Evolutionary conservation across 768 basidiomycete genomes (phyloP).

Genomic region (Tylopilus sp.): DNA sequence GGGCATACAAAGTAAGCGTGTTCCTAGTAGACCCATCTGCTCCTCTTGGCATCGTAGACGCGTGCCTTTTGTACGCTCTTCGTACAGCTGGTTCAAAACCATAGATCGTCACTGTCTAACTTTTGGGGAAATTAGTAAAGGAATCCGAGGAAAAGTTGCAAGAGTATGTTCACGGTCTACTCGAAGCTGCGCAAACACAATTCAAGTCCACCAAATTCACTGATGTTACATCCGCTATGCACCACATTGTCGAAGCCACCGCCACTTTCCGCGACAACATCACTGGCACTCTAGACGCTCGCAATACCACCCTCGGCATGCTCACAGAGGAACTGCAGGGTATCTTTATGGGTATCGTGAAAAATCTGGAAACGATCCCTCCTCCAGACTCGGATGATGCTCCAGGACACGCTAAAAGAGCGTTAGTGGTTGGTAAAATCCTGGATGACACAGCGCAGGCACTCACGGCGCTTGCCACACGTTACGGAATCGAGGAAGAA

Average conservation of each 20-base stretch:
- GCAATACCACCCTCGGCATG: background rate
- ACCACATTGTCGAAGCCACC: constrained; percentile 11
- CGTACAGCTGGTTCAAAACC: no score
- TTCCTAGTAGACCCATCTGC: no score
- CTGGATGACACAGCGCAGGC: constrained; percentile 1
- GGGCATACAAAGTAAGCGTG: no score
- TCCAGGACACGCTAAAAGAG: constrained; percentile 3
- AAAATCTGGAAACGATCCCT: background rate
- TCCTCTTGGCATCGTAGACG: no score
- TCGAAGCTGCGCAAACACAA: no score
- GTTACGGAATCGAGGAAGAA: constrained; percentile 5
- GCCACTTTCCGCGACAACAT: constrained; percentile 11
- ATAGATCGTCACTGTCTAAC: no score
- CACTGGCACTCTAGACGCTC: constrained; percentile 2
- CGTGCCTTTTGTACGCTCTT: no score
- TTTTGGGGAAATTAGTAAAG: constrained; percentile 12
- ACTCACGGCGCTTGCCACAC: background rate
- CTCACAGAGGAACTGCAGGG: background rate
- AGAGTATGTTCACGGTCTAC: background rate
- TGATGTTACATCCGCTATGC: constrained; percentile 3
- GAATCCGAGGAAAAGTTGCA: background rate
- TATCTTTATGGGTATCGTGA: no score
- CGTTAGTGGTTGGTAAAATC: constrained; percentile 2
- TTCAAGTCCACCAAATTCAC: no score
- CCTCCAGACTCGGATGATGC: background rate